Percentiles rank a stretch among this genome's conserved stretches.
These are phyloP conservation scores for Gossypium davidsonii DNA, from an alignment of 441 rosid species.

Conservation along the genomic window DNA sequence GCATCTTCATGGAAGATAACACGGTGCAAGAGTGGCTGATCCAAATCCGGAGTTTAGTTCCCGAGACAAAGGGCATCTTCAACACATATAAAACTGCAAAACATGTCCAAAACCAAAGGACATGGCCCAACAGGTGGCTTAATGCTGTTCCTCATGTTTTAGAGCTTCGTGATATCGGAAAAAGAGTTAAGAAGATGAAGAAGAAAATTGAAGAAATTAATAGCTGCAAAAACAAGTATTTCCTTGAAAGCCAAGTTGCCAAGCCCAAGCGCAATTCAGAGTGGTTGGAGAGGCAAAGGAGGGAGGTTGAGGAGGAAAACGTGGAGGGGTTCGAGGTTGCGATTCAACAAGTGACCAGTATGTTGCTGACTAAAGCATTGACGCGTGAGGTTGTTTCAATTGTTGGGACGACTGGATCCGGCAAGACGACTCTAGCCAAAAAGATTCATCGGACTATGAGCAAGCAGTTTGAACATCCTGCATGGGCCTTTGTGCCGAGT, in stretches of 20 bases:
- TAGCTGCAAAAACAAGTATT: not conserved
- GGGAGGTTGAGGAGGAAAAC: constrained; percentile 3
- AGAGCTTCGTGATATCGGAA: not conserved
- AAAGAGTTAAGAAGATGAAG: not conserved
- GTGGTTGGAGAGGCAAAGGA: not conserved
- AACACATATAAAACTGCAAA: not conserved
- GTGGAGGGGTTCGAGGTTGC: not conserved
- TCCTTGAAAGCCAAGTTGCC: not conserved
- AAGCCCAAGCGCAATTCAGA: not conserved
- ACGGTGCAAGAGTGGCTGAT: not conserved
- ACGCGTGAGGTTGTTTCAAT: not conserved
- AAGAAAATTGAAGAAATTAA: not conserved
- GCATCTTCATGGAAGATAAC: not conserved
- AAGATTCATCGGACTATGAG: not conserved
- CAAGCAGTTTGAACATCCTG: not conserved
- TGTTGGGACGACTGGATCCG: not conserved
- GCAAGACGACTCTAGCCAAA: constrained; percentile 6
- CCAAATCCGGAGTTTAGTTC: not conserved
- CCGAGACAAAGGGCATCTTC: not conserved
- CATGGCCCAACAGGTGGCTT: not conserved
- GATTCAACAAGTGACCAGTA: not conserved
- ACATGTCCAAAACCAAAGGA: not conserved
- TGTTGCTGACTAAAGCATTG: not conserved
- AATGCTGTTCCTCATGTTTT: not conserved
- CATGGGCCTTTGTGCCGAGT: not conserved